These are phyloP conservation scores for Zea mays DNA, from an alignment of 176 grass and related monocot species.

Conservation along the genomic window Zm-B73-REFERENCE-NAM-5.0 NC_050096.1:66112001-66112500, in stretches of 20 bases:
- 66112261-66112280: not conserved
- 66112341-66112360: no score
- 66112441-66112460: no score
- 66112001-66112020: conserved; percentile 7
- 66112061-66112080: not conserved
- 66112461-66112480: no score
- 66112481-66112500: no score
- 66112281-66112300: conserved; percentile 23
- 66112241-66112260: not conserved
- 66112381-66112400: no score
- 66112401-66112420: no score
- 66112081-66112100: not conserved
- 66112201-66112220: not conserved
- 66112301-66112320: not conserved
- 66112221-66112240: not conserved
- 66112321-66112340: no score
- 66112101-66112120: not conserved
- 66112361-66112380: not conserved
- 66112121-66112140: not conserved
- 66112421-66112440: no score
- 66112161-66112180: not conserved
- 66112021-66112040: conserved; percentile 5
- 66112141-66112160: not conserved
- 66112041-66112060: not conserved
- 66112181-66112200: not conserved